Evolutionary conservation across 1,284 basidiomycete genomes (phyloP).

Genomic region (Tilletiopsis washingtonensis): DNA sequence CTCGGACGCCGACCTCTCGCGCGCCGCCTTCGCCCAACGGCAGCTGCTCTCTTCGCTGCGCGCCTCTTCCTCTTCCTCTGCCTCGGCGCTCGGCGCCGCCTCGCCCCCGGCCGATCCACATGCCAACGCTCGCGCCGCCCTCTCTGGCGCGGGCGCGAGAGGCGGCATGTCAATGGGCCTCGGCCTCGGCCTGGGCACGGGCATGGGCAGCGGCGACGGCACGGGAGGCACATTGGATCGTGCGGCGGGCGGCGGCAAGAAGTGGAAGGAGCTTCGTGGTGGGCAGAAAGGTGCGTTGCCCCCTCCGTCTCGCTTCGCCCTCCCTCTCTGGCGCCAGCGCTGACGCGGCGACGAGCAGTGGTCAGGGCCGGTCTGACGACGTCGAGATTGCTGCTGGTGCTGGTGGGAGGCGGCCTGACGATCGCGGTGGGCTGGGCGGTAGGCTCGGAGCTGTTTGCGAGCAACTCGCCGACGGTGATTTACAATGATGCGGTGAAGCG

Average conservation of each 20-base stretch:
- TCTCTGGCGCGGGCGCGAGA: too few species aligned
- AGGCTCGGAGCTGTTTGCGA: conserved; percentile 79
- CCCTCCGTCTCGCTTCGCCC: background rate
- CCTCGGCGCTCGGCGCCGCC: too few species aligned
- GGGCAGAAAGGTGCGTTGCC: conserved; percentile 68
- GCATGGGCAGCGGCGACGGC: conserved; percentile 13
- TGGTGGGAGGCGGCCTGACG: conserved; percentile 59
- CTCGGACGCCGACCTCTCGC: too few species aligned
- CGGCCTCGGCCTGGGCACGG: too few species aligned
- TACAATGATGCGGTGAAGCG: conserved; percentile 77
- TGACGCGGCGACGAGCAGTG: conserved; percentile 9
- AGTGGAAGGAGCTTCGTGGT: conserved; percentile 71
- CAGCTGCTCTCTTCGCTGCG: too few species aligned
- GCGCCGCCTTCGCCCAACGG: too few species aligned
- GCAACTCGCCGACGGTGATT: conserved; percentile 82
- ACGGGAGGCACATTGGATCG: conserved; percentile 10
- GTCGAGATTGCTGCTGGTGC: conserved; percentile 72
- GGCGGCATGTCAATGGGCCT: too few species aligned
- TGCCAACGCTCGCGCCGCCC: too few species aligned
- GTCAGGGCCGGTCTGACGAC: conserved; percentile 46
- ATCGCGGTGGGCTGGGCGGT: conserved; percentile 67
- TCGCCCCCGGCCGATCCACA: too few species aligned
- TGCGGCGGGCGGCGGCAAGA: conserved; percentile 38
- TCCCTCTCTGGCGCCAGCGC: background rate
- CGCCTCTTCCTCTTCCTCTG: too few species aligned